Evolutionary conservation across 192 early-diverging fungal genomes (phyloP), one percentile per base, ranked within the genome.

Genomic region (Chytriomyces hyalinus): DNA sequence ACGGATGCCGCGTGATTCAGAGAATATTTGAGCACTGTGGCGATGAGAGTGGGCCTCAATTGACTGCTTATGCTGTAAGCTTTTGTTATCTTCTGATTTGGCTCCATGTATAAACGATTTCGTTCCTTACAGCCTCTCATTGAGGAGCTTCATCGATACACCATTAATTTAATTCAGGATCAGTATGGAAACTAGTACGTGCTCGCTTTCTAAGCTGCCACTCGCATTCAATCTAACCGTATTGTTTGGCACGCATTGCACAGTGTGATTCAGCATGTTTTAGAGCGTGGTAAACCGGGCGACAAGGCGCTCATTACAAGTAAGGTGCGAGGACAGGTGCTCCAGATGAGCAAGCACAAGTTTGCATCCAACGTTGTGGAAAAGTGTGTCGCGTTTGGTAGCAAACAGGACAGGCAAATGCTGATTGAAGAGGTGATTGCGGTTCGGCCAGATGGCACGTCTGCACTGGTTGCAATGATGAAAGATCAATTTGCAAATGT

Each of bases 301-400:
- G 97, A 99, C 85, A 96, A 97, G 81, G 85, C 88, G 8, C 81
- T 95, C 57, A 93, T 99, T 8, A 92, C 96, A 53, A 87, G 88
- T 46, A 96, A 97, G 78, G 93, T 99, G 50, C 90, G 91, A 24
- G 97, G 97, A 2, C 92, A 97, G 61, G 94, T 98, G 6, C 83
- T 99, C 69, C 87, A 91, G 67, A 87, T 99, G 85, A 93, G 92
- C 84, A 97, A 97, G 80, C 97, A 99, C 88, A 99, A 99, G 87
- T 99, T 99, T 92, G 97, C 97, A 5, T 94, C 92, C 36, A 99
- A 99, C 76, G 97, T 99, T 13, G 95, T 99, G 7, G 97, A 99
- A 74, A 98, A 98, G 79, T 99, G 97, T 84, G 96, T 99, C 44
- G 93, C 94, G 57, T 95, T 92, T 80, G 96, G 96, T 53, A 94